Percentiles rank a stretch among this genome's conserved stretches.
Conservation (phyloP, 345 rosid genomes). For the Noccaea caerulescens region DNA sequence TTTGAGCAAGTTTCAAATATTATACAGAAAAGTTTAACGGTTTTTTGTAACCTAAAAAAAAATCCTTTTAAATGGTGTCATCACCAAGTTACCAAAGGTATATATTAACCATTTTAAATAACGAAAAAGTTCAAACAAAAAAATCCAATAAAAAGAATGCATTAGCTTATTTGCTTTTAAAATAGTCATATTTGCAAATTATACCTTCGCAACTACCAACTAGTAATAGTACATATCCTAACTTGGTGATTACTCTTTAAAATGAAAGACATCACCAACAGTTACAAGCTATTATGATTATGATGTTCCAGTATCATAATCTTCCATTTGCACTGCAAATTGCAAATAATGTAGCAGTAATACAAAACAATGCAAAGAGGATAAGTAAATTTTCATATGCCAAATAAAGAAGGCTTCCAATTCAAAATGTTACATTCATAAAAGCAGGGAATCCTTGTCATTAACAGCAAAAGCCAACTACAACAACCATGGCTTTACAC, state of each 20-base stretch:
- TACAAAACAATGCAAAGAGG: slow-evolving; percentile 1
- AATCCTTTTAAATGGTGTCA: background rate
- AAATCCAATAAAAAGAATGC: background rate
- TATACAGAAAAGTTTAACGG: background rate
- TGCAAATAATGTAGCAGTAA: background rate
- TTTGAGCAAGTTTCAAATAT: background rate
- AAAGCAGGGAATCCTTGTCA: slow-evolving; percentile 11
- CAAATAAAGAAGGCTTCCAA: slow-evolving; percentile 4
- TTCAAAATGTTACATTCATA: slow-evolving; percentile 19
- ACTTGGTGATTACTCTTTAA: too few relatives aligned
- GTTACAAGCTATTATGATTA: background rate
- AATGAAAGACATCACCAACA: too few relatives aligned
- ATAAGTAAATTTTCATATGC: slow-evolving; percentile 2
- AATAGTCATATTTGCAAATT: background rate
- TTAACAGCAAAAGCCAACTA: slow-evolving; percentile 18
- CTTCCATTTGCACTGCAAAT: background rate
- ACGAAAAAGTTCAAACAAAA: background rate
- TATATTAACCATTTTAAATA: background rate
- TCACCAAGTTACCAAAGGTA: background rate
- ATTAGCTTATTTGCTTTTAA: background rate
- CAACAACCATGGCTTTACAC: slow-evolving; percentile 22
- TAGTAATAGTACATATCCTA: too few relatives aligned
- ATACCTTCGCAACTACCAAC: background rate
- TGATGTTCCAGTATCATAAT: background rate
- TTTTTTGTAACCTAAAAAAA: background rate